phyloP scores from a whole-genome alignment of 2,329 filamentous ascomycete species.

The Nannizziopsis arthrosporioides region DNA sequence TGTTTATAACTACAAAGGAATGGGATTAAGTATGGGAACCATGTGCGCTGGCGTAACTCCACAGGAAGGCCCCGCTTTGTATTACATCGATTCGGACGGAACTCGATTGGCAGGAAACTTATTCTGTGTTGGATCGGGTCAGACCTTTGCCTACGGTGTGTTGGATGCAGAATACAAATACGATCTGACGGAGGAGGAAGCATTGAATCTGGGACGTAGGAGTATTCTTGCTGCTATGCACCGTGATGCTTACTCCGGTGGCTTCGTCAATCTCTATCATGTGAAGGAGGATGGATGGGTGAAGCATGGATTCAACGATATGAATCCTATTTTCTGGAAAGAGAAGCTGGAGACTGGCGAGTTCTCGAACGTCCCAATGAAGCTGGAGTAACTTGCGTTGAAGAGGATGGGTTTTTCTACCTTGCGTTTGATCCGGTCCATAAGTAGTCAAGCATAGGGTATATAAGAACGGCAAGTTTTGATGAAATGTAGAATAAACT shows the following conservation, averaged over 20 bases:
- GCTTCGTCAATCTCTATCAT: conserved; percentile 97
- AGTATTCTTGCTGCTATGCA: conserved; percentile 95
- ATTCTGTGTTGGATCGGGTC: conserved; percentile 95
- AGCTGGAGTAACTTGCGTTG: conserved; percentile 34
- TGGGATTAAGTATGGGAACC: conserved; percentile 97
- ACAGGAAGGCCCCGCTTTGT: conserved; percentile 85
- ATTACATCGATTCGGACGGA: conserved; percentile 98
- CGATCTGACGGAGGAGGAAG: conserved; percentile 75
- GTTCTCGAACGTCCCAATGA: conserved; percentile 86
- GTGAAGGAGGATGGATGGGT: conserved; percentile 99
- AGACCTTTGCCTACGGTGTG: conserved; percentile 98
- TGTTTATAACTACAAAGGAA: conserved; percentile 97
- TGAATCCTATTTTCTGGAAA: conserved; percentile 99
- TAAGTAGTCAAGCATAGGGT: no score
- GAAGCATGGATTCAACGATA: conserved; percentile 96
- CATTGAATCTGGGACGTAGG: conserved; percentile 76
- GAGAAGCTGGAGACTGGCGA: conserved; percentile 97
- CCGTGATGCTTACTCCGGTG: conserved; percentile 95
- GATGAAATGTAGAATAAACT: no score
- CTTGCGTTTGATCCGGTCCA: not conserved
- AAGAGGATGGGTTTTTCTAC: not conserved
- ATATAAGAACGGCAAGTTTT: no score
- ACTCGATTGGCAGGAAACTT: conserved; percentile 86
- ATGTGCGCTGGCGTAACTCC: conserved; percentile 96
- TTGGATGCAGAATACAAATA: conserved; percentile 91